Percentiles rank a stretch among this genome's conserved stretches.
Evolutionary conservation across 169 alveolate species (phyloP).

Genomic region (Toxoplasma gondii): DNA sequence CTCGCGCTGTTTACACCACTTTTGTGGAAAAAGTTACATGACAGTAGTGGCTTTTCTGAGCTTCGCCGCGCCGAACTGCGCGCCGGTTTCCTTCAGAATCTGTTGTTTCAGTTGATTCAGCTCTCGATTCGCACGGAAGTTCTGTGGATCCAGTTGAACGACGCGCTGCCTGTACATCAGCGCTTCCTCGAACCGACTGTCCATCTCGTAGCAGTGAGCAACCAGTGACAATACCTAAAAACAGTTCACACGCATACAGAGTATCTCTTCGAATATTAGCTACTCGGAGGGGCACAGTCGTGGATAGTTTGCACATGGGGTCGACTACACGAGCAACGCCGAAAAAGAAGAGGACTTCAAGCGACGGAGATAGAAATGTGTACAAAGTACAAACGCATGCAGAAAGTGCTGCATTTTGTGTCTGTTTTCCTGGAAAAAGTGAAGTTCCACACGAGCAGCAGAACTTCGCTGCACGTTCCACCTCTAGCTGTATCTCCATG

Average conservation of each 20-base stretch:
- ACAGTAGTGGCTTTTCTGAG: neutral
- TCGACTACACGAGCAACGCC: neutral
- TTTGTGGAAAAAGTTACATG: neutral
- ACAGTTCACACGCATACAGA: neutral
- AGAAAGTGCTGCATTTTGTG: too few relatives aligned
- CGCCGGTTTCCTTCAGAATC: neutral
- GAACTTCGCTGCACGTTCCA: too few relatives aligned
- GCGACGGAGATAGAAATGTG: too few relatives aligned
- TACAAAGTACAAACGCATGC: too few relatives aligned
- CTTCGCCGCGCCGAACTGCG: neutral
- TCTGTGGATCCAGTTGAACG: constrained; percentile 64
- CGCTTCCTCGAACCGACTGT: constrained; percentile 66
- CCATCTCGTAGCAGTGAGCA: constrained; percentile 67
- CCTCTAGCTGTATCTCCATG: too few relatives aligned
- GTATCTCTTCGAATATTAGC: neutral
- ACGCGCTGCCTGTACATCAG: constrained; percentile 62
- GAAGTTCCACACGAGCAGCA: too few relatives aligned
- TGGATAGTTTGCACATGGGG: neutral
- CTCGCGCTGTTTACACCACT: too few relatives aligned
- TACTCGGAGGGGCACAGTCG: neutral
- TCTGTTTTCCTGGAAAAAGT: too few relatives aligned
- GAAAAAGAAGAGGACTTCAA: too few relatives aligned
- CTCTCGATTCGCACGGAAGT: constrained; percentile 65
- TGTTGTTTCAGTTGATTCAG: constrained; percentile 61
- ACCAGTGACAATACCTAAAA: constrained; percentile 54